Base-by-base conservation (phyloP, 257 asterid species). In the Rubia yunnanensis region DNA sequence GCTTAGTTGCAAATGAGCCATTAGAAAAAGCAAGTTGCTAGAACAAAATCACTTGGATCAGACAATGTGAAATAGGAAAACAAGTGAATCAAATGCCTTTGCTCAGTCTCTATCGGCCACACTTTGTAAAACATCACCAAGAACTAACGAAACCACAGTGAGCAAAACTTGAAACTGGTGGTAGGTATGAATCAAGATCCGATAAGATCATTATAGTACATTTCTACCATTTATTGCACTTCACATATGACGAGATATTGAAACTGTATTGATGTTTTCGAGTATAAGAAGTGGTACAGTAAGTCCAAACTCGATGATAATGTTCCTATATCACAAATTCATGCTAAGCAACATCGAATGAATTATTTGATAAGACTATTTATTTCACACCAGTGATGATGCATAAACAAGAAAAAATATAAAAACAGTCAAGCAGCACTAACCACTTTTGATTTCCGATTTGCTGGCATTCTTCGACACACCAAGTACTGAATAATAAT, bases 381-480 rank as follows among this genome's bases (percentile, higher is more conserved):
- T n/a, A n/a, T n/a, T n/a, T n/a, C n/a, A n/a, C n/a, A n/a, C n/a
- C n/a, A n/a, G n/a, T n/a, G n/a, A n/a, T n/a, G n/a, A n/a, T n/a
- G n/a, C n/a, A n/a, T n/a, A n/a, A n/a, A n/a, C n/a, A n/a, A n/a
- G n/a, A n/a, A n/a, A n/a, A 13, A 28, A 24, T 3, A 24, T 1
- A 20, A 32, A n/a, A 65, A 64, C 58, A 65, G 58, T 36, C 64
- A 62, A 60, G 66, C 20, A 36, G 58, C 31, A 83, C 91, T 75
- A 68, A 90, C 99, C 94, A 70, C 86, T 94, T 82, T 94, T 94
- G 73, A 94, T 86, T 38, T 94, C 99, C 18, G 99, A 69, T 76
- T 94, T 94, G 91, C 82, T 85, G n/a, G 99, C 70, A 67, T 52
- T 82, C 79, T 82, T 90, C 10, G 99, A 86, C 57, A 94, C 97